Evolutionary conservation across 2,329 filamentous ascomycete genomes (phyloP), one percentile per base, ranked within the genome.

Genomic region (Fusarium succisae): DNA sequence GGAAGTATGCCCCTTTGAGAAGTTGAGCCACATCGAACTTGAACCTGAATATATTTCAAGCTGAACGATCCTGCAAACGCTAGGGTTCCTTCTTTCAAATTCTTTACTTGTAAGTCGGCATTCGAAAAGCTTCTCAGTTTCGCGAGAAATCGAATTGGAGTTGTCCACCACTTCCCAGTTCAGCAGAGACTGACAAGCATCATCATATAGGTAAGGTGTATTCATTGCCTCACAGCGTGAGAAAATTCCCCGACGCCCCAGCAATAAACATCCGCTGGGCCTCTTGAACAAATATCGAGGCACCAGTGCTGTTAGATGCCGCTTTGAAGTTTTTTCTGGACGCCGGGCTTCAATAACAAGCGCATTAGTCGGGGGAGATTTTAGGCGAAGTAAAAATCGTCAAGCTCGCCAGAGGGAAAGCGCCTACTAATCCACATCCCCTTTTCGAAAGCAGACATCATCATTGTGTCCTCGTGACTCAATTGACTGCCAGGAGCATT

Each of bases 1-100:
- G 35, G 73, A 74, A 71, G 73, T 77, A 53, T 78, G 56, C 66
- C 77, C 70, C 63, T 69, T 41, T 41, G 47, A 45, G 35, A 53
- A 61, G 45, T 62, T 37, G 28, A 57, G 44, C 57, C 64, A 66
- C 51, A 58, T 54, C 54, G 47, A 74, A 64, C 53, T 44, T 53
- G 69, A 58, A 48, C 63, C 18, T 35, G 66, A 69, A 69, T 41
- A 41, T 71, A 76, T 75, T 70, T 75, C 32, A 76, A 66, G 41
- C 59, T 60, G 55, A 26, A 50, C n/a, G 26, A 28, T 63, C 65
- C 60, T 56, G 63, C 60, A 61, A 37, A 55, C 44, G 32, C 56
- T 43, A n/a, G 15, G n/a, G 38, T 32, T 43, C 56, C 37, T 55
- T 30, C 20, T 64, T 69, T 47, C 70, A n/a, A 45, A 32, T n/a